Evolutionary conservation across 805 yeast genomes (phyloP).

Genomic region (Saccharomycopsis malanga): DNA sequence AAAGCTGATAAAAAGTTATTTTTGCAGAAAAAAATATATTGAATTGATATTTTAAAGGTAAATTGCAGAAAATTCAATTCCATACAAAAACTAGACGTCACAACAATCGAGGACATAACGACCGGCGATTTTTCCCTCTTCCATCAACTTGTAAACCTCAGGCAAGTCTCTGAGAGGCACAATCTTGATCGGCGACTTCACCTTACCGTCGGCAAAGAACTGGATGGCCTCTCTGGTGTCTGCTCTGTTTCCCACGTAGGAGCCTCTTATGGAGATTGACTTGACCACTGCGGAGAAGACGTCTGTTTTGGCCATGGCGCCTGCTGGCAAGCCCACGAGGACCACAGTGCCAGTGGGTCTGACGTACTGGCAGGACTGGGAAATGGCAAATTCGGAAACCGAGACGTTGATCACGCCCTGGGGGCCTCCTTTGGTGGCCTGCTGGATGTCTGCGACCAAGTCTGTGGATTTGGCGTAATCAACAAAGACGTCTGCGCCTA

Average conservation of each 20-base stretch:
- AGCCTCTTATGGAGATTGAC: slow-evolving; percentile 64
- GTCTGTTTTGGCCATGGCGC: slow-evolving; percentile 57
- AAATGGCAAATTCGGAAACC: slow-evolving; percentile 57
- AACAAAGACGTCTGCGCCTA: slow-evolving; percentile 50
- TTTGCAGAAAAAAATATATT: too few species aligned
- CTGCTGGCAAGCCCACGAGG: slow-evolving; percentile 70
- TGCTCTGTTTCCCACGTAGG: slow-evolving; percentile 83
- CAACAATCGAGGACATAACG: slow-evolving; percentile 69
- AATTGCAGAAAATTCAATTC: too few species aligned
- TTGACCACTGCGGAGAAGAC: slow-evolving; percentile 68
- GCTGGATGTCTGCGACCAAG: slow-evolving; percentile 44
- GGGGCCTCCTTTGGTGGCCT: slow-evolving; percentile 61
- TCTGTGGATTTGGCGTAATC: slow-evolving; percentile 49
- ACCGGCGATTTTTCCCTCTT: slow-evolving; percentile 58
- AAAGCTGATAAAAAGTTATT: too few species aligned
- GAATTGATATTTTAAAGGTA: too few species aligned
- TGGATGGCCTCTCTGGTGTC: slow-evolving; percentile 73
- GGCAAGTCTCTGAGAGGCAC: slow-evolving; percentile 52
- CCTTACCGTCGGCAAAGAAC: slow-evolving; percentile 60
- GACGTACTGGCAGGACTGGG: slow-evolving; percentile 47
- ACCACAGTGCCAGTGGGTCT: slow-evolving; percentile 66
- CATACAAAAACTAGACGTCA: too few species aligned
- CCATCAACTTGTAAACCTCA: slow-evolving; percentile 48
- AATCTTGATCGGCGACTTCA: slow-evolving; percentile 53
- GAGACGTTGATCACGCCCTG: slow-evolving; percentile 73